A percentile compares a stretch with the other conserved stretches of the same genome.
phyloP scores from a whole-genome alignment of 1,139 yeast genomes.

The Kodamaea sp. region DNA sequence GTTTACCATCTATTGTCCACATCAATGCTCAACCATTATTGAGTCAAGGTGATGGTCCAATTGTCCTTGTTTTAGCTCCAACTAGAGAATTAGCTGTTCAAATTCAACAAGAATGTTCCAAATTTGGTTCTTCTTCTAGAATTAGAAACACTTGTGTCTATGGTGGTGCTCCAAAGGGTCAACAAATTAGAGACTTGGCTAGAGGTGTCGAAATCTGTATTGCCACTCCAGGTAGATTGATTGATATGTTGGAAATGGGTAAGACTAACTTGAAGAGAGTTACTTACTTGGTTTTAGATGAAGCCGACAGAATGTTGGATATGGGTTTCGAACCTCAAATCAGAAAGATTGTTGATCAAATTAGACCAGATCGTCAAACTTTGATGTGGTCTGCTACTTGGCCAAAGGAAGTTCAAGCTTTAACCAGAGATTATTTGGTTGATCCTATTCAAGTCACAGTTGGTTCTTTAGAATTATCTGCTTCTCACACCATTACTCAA shows the following conservation, averaged over 20 bases:
- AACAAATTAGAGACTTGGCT: slow-evolving; percentile 89
- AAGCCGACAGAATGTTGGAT: slow-evolving; percentile 94
- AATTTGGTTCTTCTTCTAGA: slow-evolving; percentile 87
- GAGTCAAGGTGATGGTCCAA: slow-evolving; percentile 94
- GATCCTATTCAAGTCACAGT: slow-evolving; percentile 95
- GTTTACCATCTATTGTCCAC: slow-evolving; percentile 95
- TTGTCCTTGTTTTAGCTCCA: slow-evolving; percentile 93
- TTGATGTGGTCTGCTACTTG: slow-evolving; percentile 99
- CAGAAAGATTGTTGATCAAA: slow-evolving; percentile 90
- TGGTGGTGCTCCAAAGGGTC: slow-evolving; percentile 99
- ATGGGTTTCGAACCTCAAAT: slow-evolving; percentile 98
- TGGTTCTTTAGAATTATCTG: slow-evolving; percentile 94
- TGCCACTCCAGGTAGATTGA: slow-evolving; percentile 98
- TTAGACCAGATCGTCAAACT: slow-evolving; percentile 97
- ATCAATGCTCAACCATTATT: slow-evolving; percentile 96
- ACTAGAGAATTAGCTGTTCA: slow-evolving; percentile 99
- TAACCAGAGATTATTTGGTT: slow-evolving; percentile 84
- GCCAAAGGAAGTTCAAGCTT: slow-evolving; percentile 95
- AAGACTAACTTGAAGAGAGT: slow-evolving; percentile 95
- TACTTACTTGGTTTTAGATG: slow-evolving; percentile 94
- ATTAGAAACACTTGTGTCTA: slow-evolving; percentile 96
- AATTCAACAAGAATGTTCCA: slow-evolving; percentile 92
- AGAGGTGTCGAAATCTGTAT: slow-evolving; percentile 94
- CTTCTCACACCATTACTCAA: slow-evolving; percentile 95
- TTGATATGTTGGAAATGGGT: slow-evolving; percentile 94